Base-by-base conservation (phyloP, 768 basidiomycete species). In the Rubroboletus pulcherrimus region DNA sequence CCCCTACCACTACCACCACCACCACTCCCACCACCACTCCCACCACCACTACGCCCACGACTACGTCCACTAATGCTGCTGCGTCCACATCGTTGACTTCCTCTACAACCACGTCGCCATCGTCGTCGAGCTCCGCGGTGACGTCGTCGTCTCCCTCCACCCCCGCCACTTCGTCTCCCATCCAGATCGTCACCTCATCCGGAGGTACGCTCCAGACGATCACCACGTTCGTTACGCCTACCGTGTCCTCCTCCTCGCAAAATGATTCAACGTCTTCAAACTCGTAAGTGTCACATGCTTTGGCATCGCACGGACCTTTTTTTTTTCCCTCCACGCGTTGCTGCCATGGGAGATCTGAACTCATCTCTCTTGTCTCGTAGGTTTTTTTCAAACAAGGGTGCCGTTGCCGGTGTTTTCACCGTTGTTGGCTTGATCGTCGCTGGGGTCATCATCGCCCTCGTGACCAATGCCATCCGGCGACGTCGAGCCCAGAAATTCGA, bases 371-470 rank as follows among this genome's bases (percentile, higher is more conserved):
- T 37, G 19, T 21, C 17, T 7, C 24, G 3, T 38, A 86, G 87
- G 42, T 90, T 90, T 74, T 85, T 90, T 67, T 58, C 76, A 45
- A 91, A 91, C 73, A 89, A 70, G 19, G 85, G 81, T 21, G 89
- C 87, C 0, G 84, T 90, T 1, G 85, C 85, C 2, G 89, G 84
- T 12, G 82, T 83, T 0, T 91, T 90, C 73, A 73, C 82, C 19
- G 85, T 83, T 44, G 86, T 85, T 15, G 88, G 88, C n/a, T 62
- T 91, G 34, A 66, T 87, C 49, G 81, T 64, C 19, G 58, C 82
- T 45, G 81, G 73, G 9, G 51, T 87, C 61, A 14, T 80, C 63
- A 65, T 90, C 56, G 74, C 74, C 7, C 57, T 82, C 30, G 57
- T 80, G 44, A 78, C 81, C 37, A 82, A 78, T 54, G 70, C 71